phyloP scores from a whole-genome alignment of 192 early-diverging fungal species.

The Coemansia sp. region DNA sequence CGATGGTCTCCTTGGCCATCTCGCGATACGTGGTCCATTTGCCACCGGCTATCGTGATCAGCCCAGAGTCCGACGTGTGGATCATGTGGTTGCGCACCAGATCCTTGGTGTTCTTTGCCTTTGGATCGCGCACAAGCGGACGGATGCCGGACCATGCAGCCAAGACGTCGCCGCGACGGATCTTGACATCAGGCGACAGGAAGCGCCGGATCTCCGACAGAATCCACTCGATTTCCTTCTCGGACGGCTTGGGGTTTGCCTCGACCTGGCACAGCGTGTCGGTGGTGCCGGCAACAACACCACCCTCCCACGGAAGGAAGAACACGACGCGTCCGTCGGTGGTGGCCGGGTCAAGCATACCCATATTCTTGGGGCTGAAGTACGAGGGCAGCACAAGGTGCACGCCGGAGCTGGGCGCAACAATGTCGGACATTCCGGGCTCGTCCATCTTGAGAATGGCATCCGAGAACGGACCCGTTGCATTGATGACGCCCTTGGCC shows the following conservation, averaged over 20 bases:
- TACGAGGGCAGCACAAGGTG: constrained; percentile 96
- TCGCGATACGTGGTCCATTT: constrained; percentile 99
- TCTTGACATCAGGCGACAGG: constrained; percentile 89
- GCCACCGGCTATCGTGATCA: constrained; percentile 95
- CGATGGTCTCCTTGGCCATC: constrained; percentile 95
- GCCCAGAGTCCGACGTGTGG: constrained; percentile 72
- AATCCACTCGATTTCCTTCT: constrained; percentile 96
- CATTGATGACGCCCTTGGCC: constrained; percentile 94
- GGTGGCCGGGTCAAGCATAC: constrained; percentile 90
- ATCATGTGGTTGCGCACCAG: constrained; percentile 99
- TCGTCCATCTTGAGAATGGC: constrained; percentile 89
- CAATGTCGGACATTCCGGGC: constrained; percentile 74
- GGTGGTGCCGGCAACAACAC: constrained; percentile 93
- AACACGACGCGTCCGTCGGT: constrained; percentile 96
- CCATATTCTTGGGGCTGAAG: constrained; percentile 92
- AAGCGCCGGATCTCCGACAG: constrained; percentile 88
- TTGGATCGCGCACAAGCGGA: constrained; percentile 93
- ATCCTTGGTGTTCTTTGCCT: constrained; percentile 85
- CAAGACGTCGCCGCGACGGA: constrained; percentile 94
- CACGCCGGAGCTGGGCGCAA: constrained; percentile 89
- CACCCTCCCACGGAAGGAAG: constrained; percentile 97
- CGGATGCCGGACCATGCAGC: constrained; percentile 98
- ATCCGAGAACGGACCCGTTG: constrained; percentile 76
- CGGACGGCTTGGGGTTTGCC: constrained; percentile 80
- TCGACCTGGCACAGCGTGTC: constrained; percentile 87